Conservation (phyloP, 352 stramenopile species). For the Globisporangium irregulare region DNA sequence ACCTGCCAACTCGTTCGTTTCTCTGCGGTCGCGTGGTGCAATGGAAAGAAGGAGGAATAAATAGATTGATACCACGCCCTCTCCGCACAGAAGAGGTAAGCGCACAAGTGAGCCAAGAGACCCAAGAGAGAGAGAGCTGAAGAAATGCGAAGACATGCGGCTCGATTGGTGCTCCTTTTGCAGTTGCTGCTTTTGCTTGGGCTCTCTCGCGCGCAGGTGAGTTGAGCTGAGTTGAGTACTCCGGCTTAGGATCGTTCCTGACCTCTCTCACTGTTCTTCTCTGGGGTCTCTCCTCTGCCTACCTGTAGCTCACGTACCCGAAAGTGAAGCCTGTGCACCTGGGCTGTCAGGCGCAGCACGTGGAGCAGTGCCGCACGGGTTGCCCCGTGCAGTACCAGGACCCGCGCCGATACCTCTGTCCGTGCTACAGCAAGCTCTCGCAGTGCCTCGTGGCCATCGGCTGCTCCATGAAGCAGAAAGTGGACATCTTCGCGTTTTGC, state of each 20-base stretch:
- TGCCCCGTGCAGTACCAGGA: conserved; percentile 63
- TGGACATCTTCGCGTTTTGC: conserved; percentile 65
- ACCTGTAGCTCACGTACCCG: conserved; percentile 7
- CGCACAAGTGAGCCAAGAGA: no score
- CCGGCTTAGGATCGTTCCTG: background rate
- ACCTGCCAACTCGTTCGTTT: no score
- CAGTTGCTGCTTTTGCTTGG: no score
- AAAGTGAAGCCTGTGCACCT: conserved; percentile 18
- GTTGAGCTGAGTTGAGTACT: no score
- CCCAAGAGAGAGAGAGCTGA: no score
- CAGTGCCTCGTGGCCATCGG: conserved; percentile 62
- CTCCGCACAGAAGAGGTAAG: no score
- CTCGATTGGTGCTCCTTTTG: no score
- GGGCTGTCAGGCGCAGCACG: conserved; percentile 47
- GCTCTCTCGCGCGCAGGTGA: conserved; percentile 5
- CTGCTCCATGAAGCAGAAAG: conserved; percentile 59
- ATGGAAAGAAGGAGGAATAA: no score
- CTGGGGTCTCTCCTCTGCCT: background rate
- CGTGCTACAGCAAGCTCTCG: conserved; percentile 74
- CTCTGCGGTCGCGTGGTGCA: no score
- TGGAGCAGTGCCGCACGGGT: conserved; percentile 46
- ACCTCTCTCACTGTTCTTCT: background rate
- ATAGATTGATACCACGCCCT: no score
- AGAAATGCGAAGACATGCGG: no score
- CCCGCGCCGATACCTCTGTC: conserved; percentile 47